These are phyloP conservation scores for Phytophthora parvispora DNA, from an alignment of 352 stramenopile genomes.

Conservation along the genomic window DNA sequence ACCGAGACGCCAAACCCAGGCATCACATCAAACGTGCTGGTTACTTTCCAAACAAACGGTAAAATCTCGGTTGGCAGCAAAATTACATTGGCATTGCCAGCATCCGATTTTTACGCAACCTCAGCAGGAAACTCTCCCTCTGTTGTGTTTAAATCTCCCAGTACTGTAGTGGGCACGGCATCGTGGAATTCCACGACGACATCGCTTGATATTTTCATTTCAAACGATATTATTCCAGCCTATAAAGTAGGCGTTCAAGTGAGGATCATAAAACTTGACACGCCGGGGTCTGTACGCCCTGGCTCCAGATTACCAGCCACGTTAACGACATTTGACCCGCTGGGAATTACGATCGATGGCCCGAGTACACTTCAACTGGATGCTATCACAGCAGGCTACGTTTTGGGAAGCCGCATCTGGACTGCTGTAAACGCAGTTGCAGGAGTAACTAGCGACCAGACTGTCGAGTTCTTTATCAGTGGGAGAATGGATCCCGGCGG, in stretches of 20 bases:
- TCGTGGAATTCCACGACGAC: conserved; percentile 31
- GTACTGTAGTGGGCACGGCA: conserved; percentile 12
- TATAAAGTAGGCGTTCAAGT: conserved; percentile 42
- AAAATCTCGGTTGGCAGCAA: conserved; percentile 46
- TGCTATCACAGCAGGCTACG: conserved; percentile 45
- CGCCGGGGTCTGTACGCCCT: conserved; percentile 48
- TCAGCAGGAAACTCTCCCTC: conserved; percentile 26
- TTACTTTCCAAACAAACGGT: conserved; percentile 63
- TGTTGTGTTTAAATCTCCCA: conserved; percentile 40
- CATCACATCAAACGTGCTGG: conserved; percentile 47
- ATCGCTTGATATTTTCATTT: conserved; percentile 28
- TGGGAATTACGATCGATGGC: conserved; percentile 59
- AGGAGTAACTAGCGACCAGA: conserved; percentile 62
- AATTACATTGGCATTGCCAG: conserved; percentile 48
- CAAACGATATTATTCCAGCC: conserved; percentile 35
- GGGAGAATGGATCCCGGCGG: conserved; percentile 48
- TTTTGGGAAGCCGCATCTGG: conserved; percentile 65
- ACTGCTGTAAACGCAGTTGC: conserved; percentile 43
- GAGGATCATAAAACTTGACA: conserved; percentile 48
- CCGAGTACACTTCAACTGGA: conserved; percentile 54
- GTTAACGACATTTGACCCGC: conserved; percentile 54
- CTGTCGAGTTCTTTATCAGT: conserved; percentile 52
- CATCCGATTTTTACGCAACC: conserved; percentile 45
- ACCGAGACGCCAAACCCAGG: conserved; percentile 57
- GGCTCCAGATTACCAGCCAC: conserved; percentile 24